Base-by-base conservation (phyloP, 2,329 filamentous ascomycete species). In the Clonostachys rosea region DNA sequence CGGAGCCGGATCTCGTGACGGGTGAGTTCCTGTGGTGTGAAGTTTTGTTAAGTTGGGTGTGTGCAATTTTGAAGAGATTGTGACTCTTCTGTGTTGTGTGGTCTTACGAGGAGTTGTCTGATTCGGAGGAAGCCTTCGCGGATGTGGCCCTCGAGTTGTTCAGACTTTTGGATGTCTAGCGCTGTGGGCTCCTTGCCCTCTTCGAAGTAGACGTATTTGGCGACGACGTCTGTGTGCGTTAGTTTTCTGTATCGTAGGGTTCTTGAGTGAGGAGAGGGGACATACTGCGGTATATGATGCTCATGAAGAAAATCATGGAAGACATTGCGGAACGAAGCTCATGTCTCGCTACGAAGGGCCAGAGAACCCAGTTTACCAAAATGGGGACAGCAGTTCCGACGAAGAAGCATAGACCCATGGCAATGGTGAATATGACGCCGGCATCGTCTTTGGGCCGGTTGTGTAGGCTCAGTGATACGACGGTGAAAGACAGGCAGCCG, bases 341-440 rank as follows among this genome's bases (percentile, higher is more conserved):
- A 53, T 81, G 78, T 12, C 79, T 68, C 11, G 79, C 79, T 6
- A 83, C 70, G 51, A 83, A 83, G 3, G 79, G 79, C 79, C 79
- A 83, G 5, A 83, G 61, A 12, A 79, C 55, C 78, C 78, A 83
- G 52, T 81, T 83, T 13, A 81, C 70, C 1, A 79, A 50, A 11
- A 82, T 67, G 1, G 79, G 76, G 2, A 73, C 68, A 2, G 76
- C 65, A 4, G 79, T 73, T 3, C 79, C 79, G 18, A 80, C 58
- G 3, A 81, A 63, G 49, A 83, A 75, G 1, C 74, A 69, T 4
- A 74, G 52, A 1, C 78, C 78, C 39, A 71, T 66, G 35, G 72
- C 69, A 50, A 73, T 71, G 8, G 72, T 72, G 7, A 75, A 66
- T 5, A 64, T 55, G 4, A 63, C 58, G 5, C 68, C 58, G 1